Conservation (phyloP, 2,329 filamentous ascomycete genomes). For the Phialemoniopsis sp. region DNA sequence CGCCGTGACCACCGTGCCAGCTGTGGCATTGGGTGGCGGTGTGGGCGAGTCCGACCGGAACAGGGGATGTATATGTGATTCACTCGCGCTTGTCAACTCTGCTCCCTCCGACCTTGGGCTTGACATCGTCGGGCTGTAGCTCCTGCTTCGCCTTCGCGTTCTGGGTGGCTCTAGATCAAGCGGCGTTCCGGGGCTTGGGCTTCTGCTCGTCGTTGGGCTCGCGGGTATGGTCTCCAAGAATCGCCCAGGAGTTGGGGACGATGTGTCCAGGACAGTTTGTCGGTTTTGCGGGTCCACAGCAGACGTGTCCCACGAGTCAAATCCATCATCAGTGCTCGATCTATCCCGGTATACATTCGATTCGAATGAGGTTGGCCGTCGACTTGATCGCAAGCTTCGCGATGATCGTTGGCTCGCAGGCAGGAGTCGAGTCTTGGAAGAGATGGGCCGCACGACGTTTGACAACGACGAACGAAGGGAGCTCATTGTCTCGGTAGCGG, state of each 20-base stretch:
- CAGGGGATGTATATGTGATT: constrained; percentile 73
- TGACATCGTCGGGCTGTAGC: constrained; percentile 40
- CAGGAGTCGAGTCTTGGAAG: constrained; percentile 53
- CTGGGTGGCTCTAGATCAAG: constrained; percentile 53
- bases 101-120: constrained; percentile 21
- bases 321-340: constrained; percentile 51
- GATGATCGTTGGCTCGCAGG: constrained; percentile 29
- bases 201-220: constrained; percentile 59
- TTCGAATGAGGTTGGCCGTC: constrained; percentile 43
- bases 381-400: constrained; percentile 15
- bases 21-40: constrained; percentile 61
- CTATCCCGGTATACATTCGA: constrained; percentile 29
- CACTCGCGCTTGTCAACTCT: constrained; percentile 36
- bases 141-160: constrained; percentile 40
- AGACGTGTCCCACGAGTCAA: constrained; percentile 74
- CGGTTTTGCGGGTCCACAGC: constrained; percentile 59
- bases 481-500: constrained; percentile 38
- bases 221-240: constrained; percentile 69
- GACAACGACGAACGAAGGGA: constrained; percentile 46
- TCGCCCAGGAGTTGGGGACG: constrained; percentile 38
- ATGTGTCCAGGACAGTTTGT: constrained; percentile 49
- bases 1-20: constrained; percentile 67
- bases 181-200: constrained; percentile 57
- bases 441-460: constrained; percentile 46
- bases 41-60: constrained; percentile 70